Base-by-base conservation (phyloP, 371 early-diverging fungal genomes). In the Mortierella sp. region DNA sequence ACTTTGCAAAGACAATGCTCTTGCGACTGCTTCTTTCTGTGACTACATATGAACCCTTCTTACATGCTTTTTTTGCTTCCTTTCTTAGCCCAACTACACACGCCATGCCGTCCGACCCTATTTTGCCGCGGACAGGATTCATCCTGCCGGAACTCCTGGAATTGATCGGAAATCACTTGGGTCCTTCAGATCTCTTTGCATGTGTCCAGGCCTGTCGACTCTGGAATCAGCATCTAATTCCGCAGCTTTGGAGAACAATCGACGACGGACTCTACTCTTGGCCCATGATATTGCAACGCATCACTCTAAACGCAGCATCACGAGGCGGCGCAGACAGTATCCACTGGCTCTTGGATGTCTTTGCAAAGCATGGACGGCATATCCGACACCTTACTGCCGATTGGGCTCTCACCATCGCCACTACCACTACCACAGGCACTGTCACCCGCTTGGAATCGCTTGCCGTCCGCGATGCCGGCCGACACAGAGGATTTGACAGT, bases 201-300 rank as follows among this genome's bases (percentile, higher is more conserved):
- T 50, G 48, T 34, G 50, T 45, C 8, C 72, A 50, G 4, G 72
- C 50, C 19, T 72, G 52, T 52, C 11, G 16, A 13, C 28, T 52
- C 54, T 52, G 73, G 54, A 73, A 73, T 52, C 45, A 54, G 38
- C 34, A 45, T 19, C n/a, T 73, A 13, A 52, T 34, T 19, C 73
- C 68, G 9, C 9, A 9, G 38, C 68, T 68, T 34, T 68, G 38
- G 68, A 38, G 11, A 42, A 68, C 21, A 68, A 42, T 42, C 38
- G 42, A 68, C 42, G 68, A 68, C 24, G 14, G 24, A 21, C 38
- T 68, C 1, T 42, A 68, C 44, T 68, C 68, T 42, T 68, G 42
- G 68, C 42, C 38, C 44, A 24, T 2, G 3, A 31, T 38, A 9
- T 38, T 65, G 19, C 7, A 8, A 8, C 31, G 60, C 0, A 9